phyloP scores from a whole-genome alignment of 768 basidiomycete genomes.

The Sarcodon sp. region DNA sequence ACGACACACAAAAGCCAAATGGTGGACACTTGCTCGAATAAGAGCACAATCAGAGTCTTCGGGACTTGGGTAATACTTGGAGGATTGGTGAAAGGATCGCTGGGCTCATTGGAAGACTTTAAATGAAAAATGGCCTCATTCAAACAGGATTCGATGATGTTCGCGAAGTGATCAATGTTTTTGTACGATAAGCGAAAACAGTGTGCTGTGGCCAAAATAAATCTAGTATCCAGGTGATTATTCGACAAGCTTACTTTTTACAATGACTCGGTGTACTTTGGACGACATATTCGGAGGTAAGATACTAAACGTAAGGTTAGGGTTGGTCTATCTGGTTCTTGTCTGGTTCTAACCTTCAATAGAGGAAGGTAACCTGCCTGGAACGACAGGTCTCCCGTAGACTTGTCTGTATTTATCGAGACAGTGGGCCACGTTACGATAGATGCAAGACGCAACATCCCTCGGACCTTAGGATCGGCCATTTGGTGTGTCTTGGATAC shows the following conservation, averaged over 20 bases:
- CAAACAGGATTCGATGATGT: constrained; percentile 28
- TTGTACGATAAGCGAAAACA: constrained; percentile 7
- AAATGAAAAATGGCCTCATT: constrained; percentile 11
- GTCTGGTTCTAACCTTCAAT: constrained; percentile 25
- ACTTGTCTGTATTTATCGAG: constrained; percentile 22
- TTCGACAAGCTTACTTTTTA: constrained; percentile 29
- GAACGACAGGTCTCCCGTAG: constrained; percentile 32
- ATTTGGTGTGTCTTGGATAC: constrained; percentile 1
- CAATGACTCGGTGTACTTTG: constrained; percentile 38
- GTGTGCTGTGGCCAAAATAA: neutral
- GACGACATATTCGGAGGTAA: constrained; percentile 44
- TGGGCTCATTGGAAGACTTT: constrained; percentile 21
- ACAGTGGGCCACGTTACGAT: constrained; percentile 34
- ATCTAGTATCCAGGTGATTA: neutral
- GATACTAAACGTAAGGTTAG: constrained; percentile 25
- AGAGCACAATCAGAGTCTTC: constrained; percentile 28
- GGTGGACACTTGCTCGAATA: constrained; percentile 33
- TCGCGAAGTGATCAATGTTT: constrained; percentile 25
- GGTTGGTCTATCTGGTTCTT: neutral
- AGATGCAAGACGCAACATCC: constrained; percentile 34
- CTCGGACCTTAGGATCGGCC: constrained; percentile 39
- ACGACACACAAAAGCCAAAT: neutral
- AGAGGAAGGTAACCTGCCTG: constrained; percentile 43
- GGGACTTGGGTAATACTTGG: constrained; percentile 30
- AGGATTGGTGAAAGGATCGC: constrained; percentile 1